Evolutionary conservation across 176 grass and related monocot genomes (phyloP).

Genomic region (barley (Hordeum vulgare)): MorexV3_pseudomolecules_assembly NC_058520.1:615182614-615183113

Average conservation of each 20-base stretch:
- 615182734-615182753: not conserved
- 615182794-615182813: not conserved
- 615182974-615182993: not conserved
- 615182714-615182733: not conserved
- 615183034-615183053: no score
- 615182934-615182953: no score
- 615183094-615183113: no score
- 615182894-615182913: not conserved
- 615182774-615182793: not conserved
- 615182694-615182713: not conserved
- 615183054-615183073: no score
- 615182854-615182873: not conserved
- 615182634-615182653: not conserved
- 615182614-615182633: not conserved
- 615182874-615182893: not conserved
- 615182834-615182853: no score
- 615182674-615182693: not conserved
- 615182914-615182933: not conserved
- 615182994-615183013: no score
- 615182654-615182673: not conserved
- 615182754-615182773: not conserved
- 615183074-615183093: no score
- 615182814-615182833: not conserved
- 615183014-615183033: no score
- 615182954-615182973: not conserved